These are phyloP conservation scores for Dendrobium huoshanense DNA, from an alignment of 106 monocot species.

Conservation along the genomic window DNA sequence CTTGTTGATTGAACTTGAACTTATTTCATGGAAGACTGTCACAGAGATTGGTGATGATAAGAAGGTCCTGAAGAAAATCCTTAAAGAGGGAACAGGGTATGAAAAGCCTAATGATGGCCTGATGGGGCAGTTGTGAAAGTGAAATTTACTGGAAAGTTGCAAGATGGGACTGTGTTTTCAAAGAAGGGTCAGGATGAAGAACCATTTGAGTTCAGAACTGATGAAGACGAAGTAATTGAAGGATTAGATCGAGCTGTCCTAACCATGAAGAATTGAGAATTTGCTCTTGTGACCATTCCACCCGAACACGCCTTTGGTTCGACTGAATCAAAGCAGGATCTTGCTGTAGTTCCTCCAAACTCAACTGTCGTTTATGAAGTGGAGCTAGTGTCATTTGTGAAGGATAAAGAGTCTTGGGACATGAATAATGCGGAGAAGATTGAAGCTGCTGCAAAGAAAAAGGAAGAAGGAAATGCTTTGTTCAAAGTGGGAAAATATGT, in stretches of 20 bases:
- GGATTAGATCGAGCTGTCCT: slow-evolving; percentile 69
- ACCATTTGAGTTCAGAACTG: slow-evolving; percentile 77
- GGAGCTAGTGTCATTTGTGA: slow-evolving; percentile 88
- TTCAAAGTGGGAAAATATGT: slow-evolving; percentile 44
- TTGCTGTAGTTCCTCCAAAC: slow-evolving; percentile 72
- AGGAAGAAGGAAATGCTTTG: slow-evolving; percentile 70
- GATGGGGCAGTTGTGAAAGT: slow-evolving; percentile 77
- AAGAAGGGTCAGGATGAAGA: slow-evolving; percentile 84
- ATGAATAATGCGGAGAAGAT: slow-evolving; percentile 72
- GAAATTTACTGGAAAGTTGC: slow-evolving; percentile 71
- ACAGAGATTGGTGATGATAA: slow-evolving; percentile 73
- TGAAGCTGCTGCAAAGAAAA: slow-evolving; percentile 69
- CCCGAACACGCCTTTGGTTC: slow-evolving; percentile 71
- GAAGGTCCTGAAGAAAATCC: slow-evolving; percentile 72
- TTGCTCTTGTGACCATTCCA: slow-evolving; percentile 74
- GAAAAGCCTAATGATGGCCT: slow-evolving; percentile 80
- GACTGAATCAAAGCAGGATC: slow-evolving; percentile 72
- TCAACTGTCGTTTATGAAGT: slow-evolving; percentile 80
- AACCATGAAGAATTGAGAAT: slow-evolving; percentile 95
- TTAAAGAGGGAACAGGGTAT: slow-evolving; percentile 78
- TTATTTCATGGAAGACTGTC: slow-evolving; percentile 83
- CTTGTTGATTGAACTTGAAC: slow-evolving; percentile 51
- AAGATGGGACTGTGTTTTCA: slow-evolving; percentile 69
- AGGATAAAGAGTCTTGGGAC: slow-evolving; percentile 94
- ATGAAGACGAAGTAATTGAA: slow-evolving; percentile 86